Evolutionary conservation across 169 alveolate species (phyloP), one percentile per base, ranked within the genome.

Genomic region (Plasmodium vivax): DNA sequence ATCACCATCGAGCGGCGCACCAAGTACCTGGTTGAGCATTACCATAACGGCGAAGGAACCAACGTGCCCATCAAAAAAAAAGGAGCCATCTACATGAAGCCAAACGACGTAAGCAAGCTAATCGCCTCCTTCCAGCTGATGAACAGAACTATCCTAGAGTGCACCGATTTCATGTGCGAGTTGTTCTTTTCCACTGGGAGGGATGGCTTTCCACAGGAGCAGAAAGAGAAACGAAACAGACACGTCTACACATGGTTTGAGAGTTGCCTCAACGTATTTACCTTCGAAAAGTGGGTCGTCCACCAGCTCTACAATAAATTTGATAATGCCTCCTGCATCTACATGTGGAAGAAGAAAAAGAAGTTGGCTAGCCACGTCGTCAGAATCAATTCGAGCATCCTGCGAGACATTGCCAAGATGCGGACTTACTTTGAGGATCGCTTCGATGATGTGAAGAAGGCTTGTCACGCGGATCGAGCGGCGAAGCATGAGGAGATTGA

Each of bases 231-330:
- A 45, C 79, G 71, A 3, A 56, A 36, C 16, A 54, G 36, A 71
- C 27, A 54, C 27, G 32, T 90, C 1, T 54, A 80, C 47, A 23
- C 56, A 34, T 90, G 94, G 94, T 90, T 58, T 74, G 75, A 80
- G 38, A 54, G 72, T 19, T 90, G 82, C 74, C 10, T 90, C 10
- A 56, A 90, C 30, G 32, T 79, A 6, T 16, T 90, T 2, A 30
- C 81, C 12, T 79, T 58, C 23, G 84, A 90, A 80, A 90, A 16
- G 12, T 38, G 51, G 47, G 91, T 79, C 1, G 47, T 90, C 16
- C 38, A 62, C 80, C 91, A 90, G 27, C 30, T 90, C 38, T 90
- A 80, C 74, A 90, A 90, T 30, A 90, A 79, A 80, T 90, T 58
- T 74, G 91, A 90, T 56, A 68, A 81, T 7, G 54, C 75, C 80